These are phyloP conservation scores for Singerocomus inundabilis DNA, from an alignment of 1,284 basidiomycete species.

Conservation along the genomic window DNA sequence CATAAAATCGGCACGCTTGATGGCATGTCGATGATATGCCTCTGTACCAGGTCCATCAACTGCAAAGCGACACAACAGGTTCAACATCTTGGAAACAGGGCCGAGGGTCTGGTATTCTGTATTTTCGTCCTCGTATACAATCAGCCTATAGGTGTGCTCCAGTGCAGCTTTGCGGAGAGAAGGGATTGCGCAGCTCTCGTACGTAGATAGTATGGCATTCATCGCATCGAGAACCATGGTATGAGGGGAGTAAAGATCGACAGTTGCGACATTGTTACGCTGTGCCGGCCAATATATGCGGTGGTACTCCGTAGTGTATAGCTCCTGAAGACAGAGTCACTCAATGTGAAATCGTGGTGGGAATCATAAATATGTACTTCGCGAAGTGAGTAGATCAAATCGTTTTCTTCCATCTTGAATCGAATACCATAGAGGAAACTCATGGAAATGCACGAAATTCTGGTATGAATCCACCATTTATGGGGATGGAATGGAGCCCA, in stretches of 20 bases:
- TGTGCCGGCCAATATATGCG: slow-evolving; percentile 92
- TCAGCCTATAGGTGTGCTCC: slow-evolving; percentile 72
- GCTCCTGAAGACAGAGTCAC: slow-evolving; percentile 54
- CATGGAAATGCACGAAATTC: slow-evolving; percentile 90
- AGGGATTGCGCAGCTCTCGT: slow-evolving; percentile 70
- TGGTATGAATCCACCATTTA: slow-evolving; percentile 98
- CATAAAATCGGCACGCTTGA: no score
- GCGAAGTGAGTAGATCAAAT: no score
- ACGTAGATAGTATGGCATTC: slow-evolving; percentile 60
- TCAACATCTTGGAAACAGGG: slow-evolving; percentile 95
- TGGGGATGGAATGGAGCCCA: slow-evolving; percentile 93
- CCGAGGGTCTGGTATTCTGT: slow-evolving; percentile 89
- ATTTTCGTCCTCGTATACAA: slow-evolving; percentile 90
- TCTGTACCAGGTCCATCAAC: slow-evolving; percentile 48
- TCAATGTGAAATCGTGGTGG: background rate
- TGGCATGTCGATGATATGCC: slow-evolving; percentile 76
- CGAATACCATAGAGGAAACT: slow-evolving; percentile 86
- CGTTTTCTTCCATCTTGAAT: no score
- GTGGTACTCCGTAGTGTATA: slow-evolving; percentile 83
- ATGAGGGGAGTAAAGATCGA: slow-evolving; percentile 89
- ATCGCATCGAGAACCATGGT: no score
- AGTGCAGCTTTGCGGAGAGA: slow-evolving; percentile 65
- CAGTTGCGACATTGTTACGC: slow-evolving; percentile 77
- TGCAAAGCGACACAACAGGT: slow-evolving; percentile 72
- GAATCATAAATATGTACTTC: slow-evolving; percentile 27